phyloP scores from a whole-genome alignment of 2,329 filamentous ascomycete species.

The Nemania sp. region DNA sequence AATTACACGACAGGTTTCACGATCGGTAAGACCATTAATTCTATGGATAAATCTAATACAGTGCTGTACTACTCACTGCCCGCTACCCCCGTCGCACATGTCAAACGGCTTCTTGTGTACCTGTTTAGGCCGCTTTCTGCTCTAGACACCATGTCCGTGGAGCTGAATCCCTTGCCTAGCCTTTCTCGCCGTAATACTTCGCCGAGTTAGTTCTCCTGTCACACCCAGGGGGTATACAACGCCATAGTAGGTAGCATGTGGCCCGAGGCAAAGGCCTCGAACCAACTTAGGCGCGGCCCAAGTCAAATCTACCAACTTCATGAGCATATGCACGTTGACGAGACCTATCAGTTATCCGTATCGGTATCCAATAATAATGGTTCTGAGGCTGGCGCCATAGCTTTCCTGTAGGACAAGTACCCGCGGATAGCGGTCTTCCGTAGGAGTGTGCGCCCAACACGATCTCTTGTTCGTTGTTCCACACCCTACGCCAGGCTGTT shows the following conservation, averaged over 20 bases:
- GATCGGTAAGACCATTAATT: too few relatives aligned
- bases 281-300: conserved; percentile 6
- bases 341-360: conserved; percentile 17
- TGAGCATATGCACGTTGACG: conserved; percentile 27
- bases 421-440: conserved; percentile 11
- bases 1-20: too few relatives aligned
- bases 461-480: conserved; percentile 6
- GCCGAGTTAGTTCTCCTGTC: not conserved
- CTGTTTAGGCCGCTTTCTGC: not conserved
- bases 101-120: too few relatives aligned
- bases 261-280: not conserved
- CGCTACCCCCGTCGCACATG: too few relatives aligned
- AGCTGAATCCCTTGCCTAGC: not conserved
- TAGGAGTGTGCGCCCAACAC: not conserved
- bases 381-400: conserved; percentile 9
- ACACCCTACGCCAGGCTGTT: conserved; percentile 23
- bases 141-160: not conserved
- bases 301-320: conserved; percentile 25
- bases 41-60: too few relatives aligned
- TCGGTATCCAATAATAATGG: conserved; percentile 21
- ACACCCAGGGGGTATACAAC: too few relatives aligned
- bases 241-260: not conserved
- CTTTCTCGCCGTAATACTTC: not conserved
- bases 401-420: conserved; percentile 5
- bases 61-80: too few relatives aligned